Percentiles rank a stretch among this genome's conserved stretches.
Evolutionary conservation across 257 asterid genomes (phyloP).

Genomic region (Coffea eugenioides): DNA sequence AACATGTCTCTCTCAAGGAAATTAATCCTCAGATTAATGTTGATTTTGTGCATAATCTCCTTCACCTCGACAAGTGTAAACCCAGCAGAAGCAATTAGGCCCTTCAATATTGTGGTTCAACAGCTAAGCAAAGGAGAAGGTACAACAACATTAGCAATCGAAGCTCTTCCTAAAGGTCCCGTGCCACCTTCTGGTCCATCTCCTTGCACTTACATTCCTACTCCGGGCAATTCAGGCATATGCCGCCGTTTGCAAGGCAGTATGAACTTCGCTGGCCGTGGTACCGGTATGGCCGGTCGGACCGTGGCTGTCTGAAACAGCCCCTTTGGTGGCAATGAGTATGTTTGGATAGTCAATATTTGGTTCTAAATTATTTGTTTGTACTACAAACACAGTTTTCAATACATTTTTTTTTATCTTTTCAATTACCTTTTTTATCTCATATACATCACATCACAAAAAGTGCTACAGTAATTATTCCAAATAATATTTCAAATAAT

Average conservation of each 20-base stretch:
- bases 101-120: constrained; percentile 19
- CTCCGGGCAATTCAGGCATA: constrained; percentile 14
- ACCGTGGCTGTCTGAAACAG: background rate
- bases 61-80: constrained; percentile 7
- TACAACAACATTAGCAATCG: constrained; percentile 7
- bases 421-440: no score
- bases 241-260: constrained; percentile 33
- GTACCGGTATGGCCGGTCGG: background rate
- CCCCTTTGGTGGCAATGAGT: background rate
- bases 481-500: no score
- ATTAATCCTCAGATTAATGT: background rate
- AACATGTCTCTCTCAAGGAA: constrained; percentile 28
- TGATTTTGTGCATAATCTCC: constrained; percentile 21
- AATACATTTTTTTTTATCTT: no score
- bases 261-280: constrained; percentile 19
- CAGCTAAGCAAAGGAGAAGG: background rate
- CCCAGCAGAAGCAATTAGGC: constrained; percentile 35
- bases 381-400: no score
- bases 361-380: no score
- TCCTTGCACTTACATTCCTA: constrained; percentile 56
- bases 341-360: no score
- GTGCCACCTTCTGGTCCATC: constrained; percentile 41
- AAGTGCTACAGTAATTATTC: no score
- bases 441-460: no score
- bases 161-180: constrained; percentile 52